Evolutionary conservation across 2,329 filamentous ascomycete species (phyloP), one percentile per base, ranked within the genome.

Genomic region (Epichloe coenophiala): DNA sequence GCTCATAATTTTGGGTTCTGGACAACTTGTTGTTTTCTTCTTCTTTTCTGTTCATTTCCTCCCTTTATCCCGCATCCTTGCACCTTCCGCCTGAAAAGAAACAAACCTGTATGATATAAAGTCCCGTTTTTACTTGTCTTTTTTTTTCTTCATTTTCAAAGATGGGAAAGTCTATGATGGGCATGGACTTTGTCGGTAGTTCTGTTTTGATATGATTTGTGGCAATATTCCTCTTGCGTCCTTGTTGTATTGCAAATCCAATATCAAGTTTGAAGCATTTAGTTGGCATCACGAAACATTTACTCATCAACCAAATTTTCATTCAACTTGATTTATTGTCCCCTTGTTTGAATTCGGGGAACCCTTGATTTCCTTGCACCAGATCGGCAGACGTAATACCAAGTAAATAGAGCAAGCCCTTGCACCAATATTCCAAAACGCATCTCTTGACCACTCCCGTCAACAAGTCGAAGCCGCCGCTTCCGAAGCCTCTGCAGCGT

Each of bases 161-260:
- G 35, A 39, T 31, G 12, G 35, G 19, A n/a, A 38, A 27, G 45
- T 17, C 35, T 35, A 38, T 44, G 41, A 27, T 44, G 39, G 50
- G 15, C 48, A 43, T 56, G 54, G 40, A 38, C 45, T 54, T 51
- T 51, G 45, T 35, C 47, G 51, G n/a, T 23, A 33, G 49, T 39
- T 46, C 48, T 55, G 39, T 50, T 54, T 48, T 51, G 31, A 21
- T 33, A n/a, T 45, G 3, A 45, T 19, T 8, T 23, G n/a, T 46
- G n/a, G 33, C 13, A 17, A 12, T 11, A 5, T 38, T 5, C 23
- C 3, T 31, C 33, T 31, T 40, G 17, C 19, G 4, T 3, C n/a
- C 7, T 15, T 9, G 36, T 47, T 11, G 15, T 47, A 35, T 31
- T 36, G 39, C 39, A 41, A 39, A n/a, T n/a, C 37, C 12, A 15